Conservation (phyloP, 768 basidiomycete species). For the Hortiboletus flavorubellus region DNA sequence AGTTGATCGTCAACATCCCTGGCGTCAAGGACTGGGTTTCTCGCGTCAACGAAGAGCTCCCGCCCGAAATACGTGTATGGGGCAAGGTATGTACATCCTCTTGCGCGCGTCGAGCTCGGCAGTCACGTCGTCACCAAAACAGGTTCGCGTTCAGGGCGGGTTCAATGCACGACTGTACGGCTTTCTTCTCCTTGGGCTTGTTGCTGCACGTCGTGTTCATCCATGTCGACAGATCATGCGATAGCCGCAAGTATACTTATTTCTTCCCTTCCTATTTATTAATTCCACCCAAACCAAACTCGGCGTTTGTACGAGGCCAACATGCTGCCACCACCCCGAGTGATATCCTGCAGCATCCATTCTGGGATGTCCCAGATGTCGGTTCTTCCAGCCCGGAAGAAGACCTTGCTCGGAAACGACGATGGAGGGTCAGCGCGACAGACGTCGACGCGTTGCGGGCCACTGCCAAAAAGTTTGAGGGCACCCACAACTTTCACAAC, state of each 20-base stretch:
- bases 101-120: background rate
- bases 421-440: slow-evolving; percentile 60
- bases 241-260: slow-evolving; percentile 97
- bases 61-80: slow-evolving; percentile 92
- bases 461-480: slow-evolving; percentile 65
- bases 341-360: slow-evolving; percentile 43
- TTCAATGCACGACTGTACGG: slow-evolving; percentile 75
- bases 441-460: slow-evolving; percentile 56
- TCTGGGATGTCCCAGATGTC: slow-evolving; percentile 51
- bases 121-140: background rate
- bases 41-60: slow-evolving; percentile 83
- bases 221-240: slow-evolving; percentile 61
- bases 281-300: slow-evolving; percentile 81
- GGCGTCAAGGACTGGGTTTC: slow-evolving; percentile 66
- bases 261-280: slow-evolving; percentile 93
- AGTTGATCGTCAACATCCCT: slow-evolving; percentile 79
- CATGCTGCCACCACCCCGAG: slow-evolving; percentile 29
- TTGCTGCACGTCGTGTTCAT: slow-evolving; percentile 3
- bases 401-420: slow-evolving; percentile 63
- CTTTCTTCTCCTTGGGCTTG: background rate
- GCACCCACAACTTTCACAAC: slow-evolving; percentile 97
- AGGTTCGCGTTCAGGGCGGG: slow-evolving; percentile 70
- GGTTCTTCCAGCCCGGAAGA: slow-evolving; percentile 46
- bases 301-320: slow-evolving; percentile 52
- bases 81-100: slow-evolving; percentile 55